These are phyloP conservation scores for Mortierella sp. DNA, from an alignment of 371 early-diverging fungal species.

Conservation along the genomic window DNA sequence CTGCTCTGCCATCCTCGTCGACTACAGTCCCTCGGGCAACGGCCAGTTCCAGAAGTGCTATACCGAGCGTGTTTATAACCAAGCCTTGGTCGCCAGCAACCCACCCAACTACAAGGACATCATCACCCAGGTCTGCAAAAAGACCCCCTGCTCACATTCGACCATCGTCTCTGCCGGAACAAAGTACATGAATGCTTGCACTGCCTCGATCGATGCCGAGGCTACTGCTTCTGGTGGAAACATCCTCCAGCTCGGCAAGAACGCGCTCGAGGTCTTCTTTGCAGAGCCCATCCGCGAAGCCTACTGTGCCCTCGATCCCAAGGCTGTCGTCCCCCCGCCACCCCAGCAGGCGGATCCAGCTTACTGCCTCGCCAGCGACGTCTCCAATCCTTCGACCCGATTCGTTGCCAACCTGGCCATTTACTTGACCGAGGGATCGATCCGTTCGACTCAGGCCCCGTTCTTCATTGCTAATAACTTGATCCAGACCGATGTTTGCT, in stretches of 20 bases:
- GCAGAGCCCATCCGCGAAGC: constrained; percentile 29
- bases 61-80: constrained; percentile 43
- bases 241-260: constrained; percentile 48
- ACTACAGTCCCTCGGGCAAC: constrained; percentile 12
- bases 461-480: constrained; percentile 22
- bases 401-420: constrained; percentile 35
- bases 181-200: constrained; percentile 45
- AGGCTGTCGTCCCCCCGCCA: constrained; percentile 9
- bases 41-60: constrained; percentile 48
- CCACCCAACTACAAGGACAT: constrained; percentile 34
- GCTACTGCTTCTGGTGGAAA: constrained; percentile 16
- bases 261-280: constrained; percentile 43
- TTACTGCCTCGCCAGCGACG: constrained; percentile 29
- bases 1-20: constrained; percentile 31
- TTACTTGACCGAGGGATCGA: constrained; percentile 39
- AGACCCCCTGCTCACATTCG: constrained; percentile 22
- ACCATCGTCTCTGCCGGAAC: constrained; percentile 24
- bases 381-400: constrained; percentile 23
- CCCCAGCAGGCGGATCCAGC: constrained; percentile 9
- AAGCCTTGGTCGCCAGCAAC: constrained; percentile 21
- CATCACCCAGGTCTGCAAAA: constrained; percentile 35
- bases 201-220: constrained; percentile 34
- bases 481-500: constrained; percentile 40
- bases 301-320: constrained; percentile 41
- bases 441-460: constrained; percentile 32